Base-by-base conservation (phyloP, 805 yeast species). In the Nakazawaea molendinolei region DNA sequence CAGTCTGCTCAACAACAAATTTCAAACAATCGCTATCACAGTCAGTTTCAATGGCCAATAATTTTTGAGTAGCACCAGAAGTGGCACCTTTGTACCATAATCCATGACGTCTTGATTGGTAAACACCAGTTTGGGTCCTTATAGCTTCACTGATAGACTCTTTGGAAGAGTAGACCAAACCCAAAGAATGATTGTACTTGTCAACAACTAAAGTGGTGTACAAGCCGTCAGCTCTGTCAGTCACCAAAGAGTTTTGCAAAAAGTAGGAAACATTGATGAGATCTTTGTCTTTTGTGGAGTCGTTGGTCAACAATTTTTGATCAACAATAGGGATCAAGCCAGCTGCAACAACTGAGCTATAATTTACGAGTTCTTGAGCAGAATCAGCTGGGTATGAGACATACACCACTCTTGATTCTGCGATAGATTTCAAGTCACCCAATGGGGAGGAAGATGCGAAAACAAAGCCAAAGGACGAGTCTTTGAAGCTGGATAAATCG, bases 11-110 rank as follows among this genome's bases (percentile, higher is more conserved):
- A 21, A 92, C 98, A 15, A 80, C 71, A 53, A 90, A 86, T 62
- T 85, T 81, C 50, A 92, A 61, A 44, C 95, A 84, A 56, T 92
- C 98, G 31, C 83, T 77, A 60, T 92, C 98, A 60, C 98, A 92
- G 61, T 92, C 98, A 42, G 75, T 60, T 36, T 76, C 80, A 39
- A 92, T 56, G 29, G 68, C 61, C 17, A 82, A 46, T 32, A 92
- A 67, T 46, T 69, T 68, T 62, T 92, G 98, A 1, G 94, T 85
- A 35, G 95, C 95, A 15, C 98, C 98, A n/a, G 95, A 83, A 2
- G 96, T 85, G 38, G 82, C 81, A 21, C 98, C 98, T 58, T 92
- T 92, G 57, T 79, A 83, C 98, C 98, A 92, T 41, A 92, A 69
- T 29, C 95, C 97, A 43, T 86, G 78, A 51, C 82, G 79, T 50